A percentile compares a stretch with the other conserved stretches of the same genome.
These are phyloP conservation scores for Botrytis deweyae DNA, from an alignment of 2,329 filamentous ascomycete genomes.

Conservation along the genomic window DNA sequence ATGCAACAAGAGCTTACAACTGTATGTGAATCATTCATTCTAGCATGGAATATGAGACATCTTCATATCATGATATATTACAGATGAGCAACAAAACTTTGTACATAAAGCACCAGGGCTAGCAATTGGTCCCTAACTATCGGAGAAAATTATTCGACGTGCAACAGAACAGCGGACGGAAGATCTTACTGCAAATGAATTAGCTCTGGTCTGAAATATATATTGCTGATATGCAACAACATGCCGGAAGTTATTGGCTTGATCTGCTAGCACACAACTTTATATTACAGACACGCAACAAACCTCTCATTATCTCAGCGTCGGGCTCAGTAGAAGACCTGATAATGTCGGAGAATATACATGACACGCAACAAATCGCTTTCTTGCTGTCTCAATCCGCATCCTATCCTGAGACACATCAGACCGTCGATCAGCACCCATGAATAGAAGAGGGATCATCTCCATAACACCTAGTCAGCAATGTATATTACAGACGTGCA, in stretches of 20 bases:
- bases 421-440: too few relatives aligned
- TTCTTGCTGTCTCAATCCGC: neutral
- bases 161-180: neutral
- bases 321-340: neutral
- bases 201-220: neutral
- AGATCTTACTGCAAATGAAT: neutral
- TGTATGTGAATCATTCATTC: neutral
- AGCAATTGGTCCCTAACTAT: neutral
- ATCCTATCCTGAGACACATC: neutral
- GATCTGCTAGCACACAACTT: neutral
- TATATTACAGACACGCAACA: conserved; percentile 7
- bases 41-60: neutral
- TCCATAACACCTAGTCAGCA: neutral
- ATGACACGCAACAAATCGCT: neutral
- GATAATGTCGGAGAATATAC: neutral
- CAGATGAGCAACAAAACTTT: neutral
- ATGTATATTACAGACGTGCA: conserved; percentile 4
- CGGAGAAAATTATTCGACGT: neutral
- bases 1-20: neutral
- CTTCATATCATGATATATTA: neutral
- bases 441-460: neutral
- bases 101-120: neutral
- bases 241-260: neutral
- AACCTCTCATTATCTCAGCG: neutral
- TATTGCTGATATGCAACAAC: conserved; percentile 6